Evolutionary conservation across 306 rosid genomes (phyloP), one percentile per base, ranked within the genome.

Genomic region (Lathyrus aphaca): DNA sequence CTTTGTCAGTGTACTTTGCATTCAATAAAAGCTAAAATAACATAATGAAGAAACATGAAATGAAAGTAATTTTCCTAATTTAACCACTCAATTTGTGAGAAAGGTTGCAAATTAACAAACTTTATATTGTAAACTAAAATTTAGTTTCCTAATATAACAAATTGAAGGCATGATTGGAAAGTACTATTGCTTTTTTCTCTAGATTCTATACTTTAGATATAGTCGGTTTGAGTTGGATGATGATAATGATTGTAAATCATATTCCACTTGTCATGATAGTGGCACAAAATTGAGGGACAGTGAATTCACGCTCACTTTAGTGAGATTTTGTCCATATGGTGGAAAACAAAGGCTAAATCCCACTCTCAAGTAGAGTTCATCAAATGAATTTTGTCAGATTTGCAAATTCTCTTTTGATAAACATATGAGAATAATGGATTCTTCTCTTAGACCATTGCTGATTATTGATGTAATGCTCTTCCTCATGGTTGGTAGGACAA

Each of bases 201-300:
- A 82, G 82, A 78, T 82, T 74, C 75, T 82, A 58, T 64, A 35
- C 8, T 77, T 16, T 64, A 57, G 67, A 74, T 61, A 71, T 61
- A 71, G 80, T 48, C n/a, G 72, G 71, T 74, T 81, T 15, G 79
- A 79, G 81, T 68, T 32, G 73, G 55, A 16, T 71, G 74, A 50
- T 74, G 73, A 37, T 71, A 70, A 86, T 86, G 21, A 83, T 86
- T 76, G 39, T 84, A 81, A 67, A 79, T 76, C 66, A 83, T 66
- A 48, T 65, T 73, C 51, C 17, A 43, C 3, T 46, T 25, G 82
- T 81, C 82, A 83, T 69, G 68, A 86, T 69, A 68, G 78, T 78
- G 82, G 79, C 86, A 80, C 79, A 78, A 78, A 76, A 51, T 50
- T 69, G 81, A 78, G 82, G 75, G 86, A 83, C 90, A 83, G 45